Evolutionary conservation across 371 early-diverging fungal genomes (phyloP), one percentile per base, ranked within the genome.

Genomic region (Syncephalastrum racemosum): DNA sequence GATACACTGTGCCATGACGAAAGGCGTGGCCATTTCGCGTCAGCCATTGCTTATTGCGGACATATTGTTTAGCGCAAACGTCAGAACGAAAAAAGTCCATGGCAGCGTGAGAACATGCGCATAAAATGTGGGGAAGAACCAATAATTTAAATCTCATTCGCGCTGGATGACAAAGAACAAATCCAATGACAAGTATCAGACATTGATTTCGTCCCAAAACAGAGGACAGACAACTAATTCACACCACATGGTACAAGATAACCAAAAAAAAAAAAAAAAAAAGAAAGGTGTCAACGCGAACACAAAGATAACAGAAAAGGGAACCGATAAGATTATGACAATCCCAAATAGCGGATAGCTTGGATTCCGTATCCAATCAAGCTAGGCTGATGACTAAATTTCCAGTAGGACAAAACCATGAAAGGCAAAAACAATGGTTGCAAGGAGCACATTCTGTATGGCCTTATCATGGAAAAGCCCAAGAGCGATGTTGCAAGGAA

Each of bases 241-340:
- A 22, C 24, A 51, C 41, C 51, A 51, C 51, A 51, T 51, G 51
- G 18, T 22, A 22, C 40, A 40, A 51, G 51, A 51, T 51, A 51
- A 51, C 51, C 51, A 40, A 51, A 45, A 16, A 8, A 45, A 45
- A 31, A 31, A 10, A 40, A 51, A 45, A 16, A 8, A 45, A 45
- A 31, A 31, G 6, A 31, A 31, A 27, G 3, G 6, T 45, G 46
- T 45, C 46, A 16, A 45, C 22, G 36, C 41, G 18, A 36, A 31
- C 36, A 36, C 22, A 40, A 51, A 51, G 27, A 39, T 50, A 50
- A 50, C 50, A 27, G n/a, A 50, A 48, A 20, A 16, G 48, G 25
- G 20, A 48, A 50, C 31, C 41, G 51, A 51, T 51, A 51, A 51
- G 51, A 51, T 51, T 51, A 40, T 18, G 24, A 5, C 4, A 8